Evolutionary conservation across 805 yeast genomes (phyloP).

Genomic region (Barnettozyma sp.): DNA sequence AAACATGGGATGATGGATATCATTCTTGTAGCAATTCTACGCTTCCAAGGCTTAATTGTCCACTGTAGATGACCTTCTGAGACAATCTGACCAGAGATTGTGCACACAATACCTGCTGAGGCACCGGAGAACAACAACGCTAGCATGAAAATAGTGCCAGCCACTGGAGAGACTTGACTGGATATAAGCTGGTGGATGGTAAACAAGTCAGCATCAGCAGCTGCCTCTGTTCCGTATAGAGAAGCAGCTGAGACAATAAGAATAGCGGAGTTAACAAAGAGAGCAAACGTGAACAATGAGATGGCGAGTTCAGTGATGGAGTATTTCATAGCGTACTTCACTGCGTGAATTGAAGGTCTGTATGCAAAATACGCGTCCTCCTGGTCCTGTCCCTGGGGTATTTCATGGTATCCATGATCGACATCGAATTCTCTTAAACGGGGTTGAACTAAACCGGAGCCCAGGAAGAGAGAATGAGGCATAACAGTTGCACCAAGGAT

Average conservation of each 20-base stretch:
- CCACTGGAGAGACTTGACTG: slow-evolving; percentile 57
- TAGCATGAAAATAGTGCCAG: slow-evolving; percentile 78
- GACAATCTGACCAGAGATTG: slow-evolving; percentile 89
- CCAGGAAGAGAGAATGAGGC: slow-evolving; percentile 86
- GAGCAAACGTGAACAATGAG: slow-evolving; percentile 71
- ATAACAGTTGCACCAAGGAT: slow-evolving; percentile 90
- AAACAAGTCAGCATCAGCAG: slow-evolving; percentile 73
- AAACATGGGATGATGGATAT: slow-evolving; percentile 81
- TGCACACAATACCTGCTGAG: slow-evolving; percentile 88
- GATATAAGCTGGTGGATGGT: slow-evolving; percentile 64
- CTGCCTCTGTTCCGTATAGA: slow-evolving; percentile 61
- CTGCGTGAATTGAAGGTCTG: slow-evolving; percentile 67
- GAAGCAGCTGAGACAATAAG: slow-evolving; percentile 78
- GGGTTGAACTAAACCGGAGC: slow-evolving; percentile 83
- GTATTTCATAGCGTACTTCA: slow-evolving; percentile 61
- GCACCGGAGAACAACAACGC: slow-evolving; percentile 83
- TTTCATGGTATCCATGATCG: slow-evolving; percentile 42
- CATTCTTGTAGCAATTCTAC: slow-evolving; percentile 70
- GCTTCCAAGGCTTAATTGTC: slow-evolving; percentile 72
- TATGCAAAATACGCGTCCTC: slow-evolving; percentile 41
- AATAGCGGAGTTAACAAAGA: slow-evolving; percentile 82
- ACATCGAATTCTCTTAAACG: slow-evolving; percentile 70
- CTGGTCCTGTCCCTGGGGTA: slow-evolving; percentile 21
- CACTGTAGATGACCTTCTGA: slow-evolving; percentile 86
- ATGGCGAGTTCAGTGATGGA: slow-evolving; percentile 65